These are phyloP conservation scores for Mycena vulgaris DNA, from an alignment of 768 basidiomycete genomes.

Conservation along the genomic window DNA sequence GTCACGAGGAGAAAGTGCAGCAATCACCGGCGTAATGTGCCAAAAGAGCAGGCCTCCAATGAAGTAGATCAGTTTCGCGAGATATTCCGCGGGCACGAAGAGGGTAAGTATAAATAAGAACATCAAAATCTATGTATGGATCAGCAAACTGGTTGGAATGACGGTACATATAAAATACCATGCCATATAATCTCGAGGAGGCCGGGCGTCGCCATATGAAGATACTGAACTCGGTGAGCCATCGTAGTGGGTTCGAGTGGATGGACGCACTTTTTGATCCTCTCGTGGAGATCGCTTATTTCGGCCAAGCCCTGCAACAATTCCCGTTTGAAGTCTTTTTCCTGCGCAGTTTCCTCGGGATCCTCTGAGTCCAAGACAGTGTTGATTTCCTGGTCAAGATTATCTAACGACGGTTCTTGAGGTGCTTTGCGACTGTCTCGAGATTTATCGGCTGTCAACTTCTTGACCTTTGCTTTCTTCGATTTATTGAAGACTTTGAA, in stretches of 20 bases:
- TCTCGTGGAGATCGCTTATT: slow-evolving; percentile 74
- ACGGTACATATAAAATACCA: slow-evolving; percentile 53
- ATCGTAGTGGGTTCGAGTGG: background rate
- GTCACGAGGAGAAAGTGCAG: slow-evolving; percentile 63
- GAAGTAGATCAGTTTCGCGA: slow-evolving; percentile 65
- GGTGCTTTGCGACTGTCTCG: background rate
- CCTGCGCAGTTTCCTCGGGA: slow-evolving; percentile 50
- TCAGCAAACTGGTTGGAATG: slow-evolving; percentile 23
- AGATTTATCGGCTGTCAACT: slow-evolving; percentile 38
- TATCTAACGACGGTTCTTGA: slow-evolving; percentile 6
- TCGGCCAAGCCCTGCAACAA: slow-evolving; percentile 60
- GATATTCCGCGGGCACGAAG: slow-evolving; percentile 64
- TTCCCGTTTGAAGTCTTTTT: slow-evolving; percentile 60
- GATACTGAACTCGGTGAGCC: slow-evolving; percentile 56
- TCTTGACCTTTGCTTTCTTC: slow-evolving; percentile 52
- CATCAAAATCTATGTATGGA: slow-evolving; percentile 53
- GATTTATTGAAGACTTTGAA: slow-evolving; percentile 60
- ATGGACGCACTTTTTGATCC: slow-evolving; percentile 70
- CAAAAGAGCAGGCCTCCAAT: slow-evolving; percentile 70
- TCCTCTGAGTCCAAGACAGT: slow-evolving; percentile 36
- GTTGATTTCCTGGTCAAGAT: slow-evolving; percentile 16
- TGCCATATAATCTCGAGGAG: slow-evolving; percentile 64
- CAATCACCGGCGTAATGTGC: slow-evolving; percentile 73
- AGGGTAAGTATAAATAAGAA: slow-evolving; percentile 57
- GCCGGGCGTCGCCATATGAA: slow-evolving; percentile 76